Percentiles rank a stretch among this genome's conserved stretches.
Conservation (phyloP, 2,329 filamentous ascomycete genomes). For the Fusarium dimerum region DNA sequence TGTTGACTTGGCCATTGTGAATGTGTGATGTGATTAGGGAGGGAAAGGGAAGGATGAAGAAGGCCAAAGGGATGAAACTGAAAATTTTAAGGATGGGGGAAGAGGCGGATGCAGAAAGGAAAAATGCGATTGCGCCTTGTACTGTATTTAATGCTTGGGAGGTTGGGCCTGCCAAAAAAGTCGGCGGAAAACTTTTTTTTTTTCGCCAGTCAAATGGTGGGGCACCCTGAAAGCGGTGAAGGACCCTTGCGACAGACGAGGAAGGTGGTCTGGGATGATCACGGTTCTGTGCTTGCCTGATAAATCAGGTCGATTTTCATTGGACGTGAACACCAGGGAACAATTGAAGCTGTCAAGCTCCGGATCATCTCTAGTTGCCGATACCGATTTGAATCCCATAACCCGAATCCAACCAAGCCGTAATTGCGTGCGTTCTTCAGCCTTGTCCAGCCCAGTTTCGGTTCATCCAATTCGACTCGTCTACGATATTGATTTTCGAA, state of each 20-base stretch:
- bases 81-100: slow-evolving; percentile 15
- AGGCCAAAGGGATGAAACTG: slow-evolving; percentile 9
- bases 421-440: slow-evolving; percentile 15
- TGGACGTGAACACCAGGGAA: slow-evolving; percentile 28
- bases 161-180: slow-evolving; percentile 22
- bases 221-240: slow-evolving; percentile 37
- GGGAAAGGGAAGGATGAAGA: slow-evolving; percentile 11
- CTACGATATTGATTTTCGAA: slow-evolving; percentile 11
- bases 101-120: slow-evolving; percentile 19
- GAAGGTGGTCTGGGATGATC: slow-evolving; percentile 17
- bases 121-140: slow-evolving; percentile 13
- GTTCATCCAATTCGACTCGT: slow-evolving; percentile 5
- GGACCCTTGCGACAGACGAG: slow-evolving; percentile 10
- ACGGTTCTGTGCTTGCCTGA: slow-evolving; percentile 29
- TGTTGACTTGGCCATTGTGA: slow-evolving; percentile 68
- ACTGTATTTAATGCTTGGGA: slow-evolving; percentile 25
- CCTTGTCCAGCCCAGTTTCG: slow-evolving; percentile 5
- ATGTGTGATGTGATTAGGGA: slow-evolving; percentile 18
- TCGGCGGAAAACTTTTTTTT: slow-evolving; percentile 27
- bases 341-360: slow-evolving; percentile 28
- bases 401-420: neutral
- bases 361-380: slow-evolving; percentile 24
- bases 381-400: slow-evolving; percentile 23
- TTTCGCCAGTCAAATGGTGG: slow-evolving; percentile 38
- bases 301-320: slow-evolving; percentile 30